A percentile compares a stretch with the other conserved stretches of the same genome.
Evolutionary conservation across 2,329 filamentous ascomycete species (phyloP).

Genomic region (Xylaria sp.): DNA sequence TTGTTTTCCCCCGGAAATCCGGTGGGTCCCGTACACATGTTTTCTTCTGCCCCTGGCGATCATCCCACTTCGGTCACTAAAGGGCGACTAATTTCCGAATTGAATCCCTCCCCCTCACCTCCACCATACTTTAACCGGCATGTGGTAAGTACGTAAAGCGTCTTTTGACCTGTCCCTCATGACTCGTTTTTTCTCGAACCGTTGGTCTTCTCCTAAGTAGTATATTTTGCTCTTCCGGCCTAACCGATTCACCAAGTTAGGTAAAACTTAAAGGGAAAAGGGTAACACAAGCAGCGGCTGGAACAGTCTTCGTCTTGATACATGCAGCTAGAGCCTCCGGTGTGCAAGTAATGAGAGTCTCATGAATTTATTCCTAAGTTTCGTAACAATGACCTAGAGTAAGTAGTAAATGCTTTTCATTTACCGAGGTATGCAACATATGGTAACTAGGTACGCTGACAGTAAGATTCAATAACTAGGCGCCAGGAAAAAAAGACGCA

Average conservation of each 20-base stretch:
- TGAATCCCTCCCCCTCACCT: neutral
- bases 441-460: too few relatives aligned
- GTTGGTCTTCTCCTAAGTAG: neutral
- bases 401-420: too few relatives aligned
- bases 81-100: slow-evolving; percentile 18
- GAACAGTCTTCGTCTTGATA: too few relatives aligned
- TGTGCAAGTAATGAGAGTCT: too few relatives aligned
- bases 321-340: too few relatives aligned
- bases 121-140: slow-evolving; percentile 22
- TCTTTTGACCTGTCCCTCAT: neutral
- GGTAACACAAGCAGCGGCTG: neutral
- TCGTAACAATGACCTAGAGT: neutral
- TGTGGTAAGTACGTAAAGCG: neutral
- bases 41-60: slow-evolving; percentile 34
- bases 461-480: neutral
- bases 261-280: neutral
- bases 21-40: slow-evolving; percentile 8
- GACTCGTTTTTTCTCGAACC: slow-evolving; percentile 11
- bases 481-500: neutral
- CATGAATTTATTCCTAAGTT: neutral
- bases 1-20: slow-evolving; percentile 26
- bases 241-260: too few relatives aligned
- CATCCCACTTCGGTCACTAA: slow-evolving; percentile 8
- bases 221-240: neutral
- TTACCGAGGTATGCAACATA: too few relatives aligned